Base-by-base conservation (phyloP, 75 land plant species). In the Gnetum montanum region DNA sequence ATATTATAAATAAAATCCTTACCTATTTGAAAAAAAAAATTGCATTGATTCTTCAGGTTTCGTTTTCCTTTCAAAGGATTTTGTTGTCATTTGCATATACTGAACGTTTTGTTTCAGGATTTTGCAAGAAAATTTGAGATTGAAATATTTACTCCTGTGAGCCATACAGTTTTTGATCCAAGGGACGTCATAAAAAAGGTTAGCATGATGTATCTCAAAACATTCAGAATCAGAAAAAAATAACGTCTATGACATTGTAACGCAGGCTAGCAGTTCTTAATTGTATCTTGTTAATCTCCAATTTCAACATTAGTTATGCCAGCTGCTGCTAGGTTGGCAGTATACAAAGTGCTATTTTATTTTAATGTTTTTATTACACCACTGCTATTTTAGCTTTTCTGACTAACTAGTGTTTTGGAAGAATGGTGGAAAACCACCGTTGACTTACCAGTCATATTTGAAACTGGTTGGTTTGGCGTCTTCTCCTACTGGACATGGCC, bases 371-470 rank as follows among this genome's bases (percentile, higher is more conserved):
- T 10, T 40, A 10, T 40, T 40, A 10, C 41, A 10, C 15, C 15
- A 15, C 12, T 40, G 41, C 15, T 40, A 40, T 40, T 40, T 40
- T 40, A 40, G 41, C 15, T 40, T 40, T 40, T 10, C 41, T 40
- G 51, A n/a, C 8, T n/a, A n/a, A n/a, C n/a, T n/a, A n/a, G n/a
- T n/a, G n/a, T n/a, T n/a, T n/a, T n/a, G n/a, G n/a, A 22, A 91
- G 93, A 91, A 91, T 74, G 92, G 88, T 28, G 97, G 97, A 24
- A 70, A 43, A 52, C 72, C 93, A 59, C 97, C 97, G 22, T 63
- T 78, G 69, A 83, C 74, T 13, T 91, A 86, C 58, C 93, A 91
- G 49, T 84, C 93, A 7, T 91, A 87, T 64, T 28, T 90, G 31
- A 83, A 81, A 59, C 53, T 86, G 44, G 63, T 74, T 61, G 92